Base-by-base conservation (phyloP, 331 rosid species). In the Malus hybrid region DNA sequence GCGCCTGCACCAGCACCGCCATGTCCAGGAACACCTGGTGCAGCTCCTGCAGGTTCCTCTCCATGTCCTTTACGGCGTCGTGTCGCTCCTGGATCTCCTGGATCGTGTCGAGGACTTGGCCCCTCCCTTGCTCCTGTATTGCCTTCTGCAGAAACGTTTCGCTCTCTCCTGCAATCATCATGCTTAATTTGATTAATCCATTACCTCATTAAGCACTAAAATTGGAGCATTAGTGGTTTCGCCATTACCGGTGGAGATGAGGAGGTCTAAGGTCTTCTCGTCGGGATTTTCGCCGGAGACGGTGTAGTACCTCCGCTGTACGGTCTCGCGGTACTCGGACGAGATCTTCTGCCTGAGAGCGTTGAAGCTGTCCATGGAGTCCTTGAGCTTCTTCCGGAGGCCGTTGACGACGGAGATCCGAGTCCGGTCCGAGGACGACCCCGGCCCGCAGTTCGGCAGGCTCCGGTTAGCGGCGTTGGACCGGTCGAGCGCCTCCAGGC, bases 221-320 rank as follows among this genome's bases (percentile, higher is more conserved):
- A 16, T 16, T 16, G 48, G 1, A 42, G 48, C 48, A 10, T 42
- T 42, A 42, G 48, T 33, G 61, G n/a, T 56, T 70, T 71, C 10
- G 34, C 30, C 11, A 6, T 70, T 78, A 94, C 99, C 99, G 1
- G 97, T 94, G 60, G 97, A 94, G 67, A 94, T 94, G 73, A 94
- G 84, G 5, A 81, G 84, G 81, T 94, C 99, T 28, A 94, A 72
- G 60, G 96, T 94, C 19, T 90, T 92, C 26, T 92, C 99, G 56
- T 94, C 96, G 18, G 99, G 99, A 68, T 90, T 94, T 84, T 92
- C 96, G 34, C 99, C 99, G 63, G 99, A 92, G 75, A 94, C 99
- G 60, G 97, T 94, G 84, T 78, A 94, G 79, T 88, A 92, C 16
- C 99, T 81, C 0, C 99, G 93, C 79, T 94, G 99, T 0, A 94